These are phyloP conservation scores for Elaphomyces granulatus DNA, from an alignment of 495 filamentous ascomycete species.

Conservation along the genomic window DNA sequence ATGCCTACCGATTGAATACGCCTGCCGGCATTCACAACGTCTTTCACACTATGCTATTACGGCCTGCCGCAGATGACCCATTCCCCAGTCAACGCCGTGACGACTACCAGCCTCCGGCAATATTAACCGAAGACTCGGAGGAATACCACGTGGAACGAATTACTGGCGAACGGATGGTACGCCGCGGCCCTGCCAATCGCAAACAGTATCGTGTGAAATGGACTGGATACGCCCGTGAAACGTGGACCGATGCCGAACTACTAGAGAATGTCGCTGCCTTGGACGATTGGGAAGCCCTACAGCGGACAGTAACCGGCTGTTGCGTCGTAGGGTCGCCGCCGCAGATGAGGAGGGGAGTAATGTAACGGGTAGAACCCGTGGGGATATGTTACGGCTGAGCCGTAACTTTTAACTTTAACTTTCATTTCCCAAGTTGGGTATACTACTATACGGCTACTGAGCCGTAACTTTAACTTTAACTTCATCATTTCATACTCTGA, in stretches of 20 bases:
- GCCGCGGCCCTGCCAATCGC: not conserved
- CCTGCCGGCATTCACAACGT: constrained; percentile 4
- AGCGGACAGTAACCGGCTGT: no score
- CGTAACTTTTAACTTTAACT: no score
- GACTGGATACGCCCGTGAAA: constrained; percentile 2
- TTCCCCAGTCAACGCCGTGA: constrained; percentile 1
- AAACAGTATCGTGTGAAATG: constrained; percentile 1
- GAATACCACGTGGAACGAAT: constrained; percentile 3
- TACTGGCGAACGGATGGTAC: constrained; percentile 1
- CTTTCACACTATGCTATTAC: constrained; percentile 6
- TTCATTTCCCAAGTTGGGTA: no score
- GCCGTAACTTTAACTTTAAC: no score
- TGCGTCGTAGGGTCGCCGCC: no score
- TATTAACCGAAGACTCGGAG: not conserved
- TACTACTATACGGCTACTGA: no score
- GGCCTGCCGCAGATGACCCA: constrained; percentile 6
- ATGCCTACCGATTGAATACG: constrained; percentile 5
- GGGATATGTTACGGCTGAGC: no score
- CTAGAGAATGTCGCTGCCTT: constrained; percentile 4
- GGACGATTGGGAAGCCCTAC: constrained; percentile 1
- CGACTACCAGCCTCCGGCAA: not conserved
- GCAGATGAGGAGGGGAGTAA: no score
- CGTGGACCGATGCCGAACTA: not conserved
- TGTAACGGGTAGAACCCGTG: no score
- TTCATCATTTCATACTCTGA: no score